Evolutionary conservation across 371 early-diverging fungal species (phyloP).

Genomic region (Coemansia sp.): DNA sequence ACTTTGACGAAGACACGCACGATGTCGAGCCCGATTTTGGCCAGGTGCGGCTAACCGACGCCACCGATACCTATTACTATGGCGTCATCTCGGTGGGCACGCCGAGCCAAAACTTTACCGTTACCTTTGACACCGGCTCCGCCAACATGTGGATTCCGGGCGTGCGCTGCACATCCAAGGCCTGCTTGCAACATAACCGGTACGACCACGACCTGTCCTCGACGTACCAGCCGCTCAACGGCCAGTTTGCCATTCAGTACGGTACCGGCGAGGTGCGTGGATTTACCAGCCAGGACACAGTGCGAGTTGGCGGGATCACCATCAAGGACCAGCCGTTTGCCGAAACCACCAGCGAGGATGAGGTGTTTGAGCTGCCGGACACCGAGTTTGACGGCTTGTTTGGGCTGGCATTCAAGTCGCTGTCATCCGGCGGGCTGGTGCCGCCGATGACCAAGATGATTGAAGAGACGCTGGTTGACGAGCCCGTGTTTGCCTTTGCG

Average conservation of each 20-base stretch:
- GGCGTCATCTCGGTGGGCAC: constrained; percentile 63
- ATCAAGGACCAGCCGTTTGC: constrained; percentile 59
- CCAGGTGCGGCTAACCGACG: constrained; percentile 45
- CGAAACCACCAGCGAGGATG: constrained; percentile 57
- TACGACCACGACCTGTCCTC: constrained; percentile 54
- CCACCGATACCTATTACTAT: constrained; percentile 59
- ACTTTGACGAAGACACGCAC: constrained; percentile 42
- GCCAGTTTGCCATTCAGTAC: constrained; percentile 60
- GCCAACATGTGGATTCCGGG: constrained; percentile 67
- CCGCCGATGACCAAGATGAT: constrained; percentile 51
- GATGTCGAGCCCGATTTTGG: constrained; percentile 46
- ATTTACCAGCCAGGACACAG: constrained; percentile 54
- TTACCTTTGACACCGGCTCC: constrained; percentile 76
- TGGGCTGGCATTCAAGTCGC: constrained; percentile 62
- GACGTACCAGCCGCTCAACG: constrained; percentile 53
- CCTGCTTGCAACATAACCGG: constrained; percentile 44
- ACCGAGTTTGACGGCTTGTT: constrained; percentile 66
- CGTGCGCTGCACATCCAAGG: constrained; percentile 51
- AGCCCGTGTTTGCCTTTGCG: constrained; percentile 48
- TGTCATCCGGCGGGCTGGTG: constrained; percentile 54
- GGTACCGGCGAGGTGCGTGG: constrained; percentile 63
- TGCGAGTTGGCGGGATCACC: constrained; percentile 52
- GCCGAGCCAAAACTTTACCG: constrained; percentile 61
- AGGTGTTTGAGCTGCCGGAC: constrained; percentile 60
- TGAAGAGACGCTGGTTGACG: constrained; percentile 44